phyloP scores from a whole-genome alignment of 192 early-diverging fungal species.

The Linnemannia elongata region DNA sequence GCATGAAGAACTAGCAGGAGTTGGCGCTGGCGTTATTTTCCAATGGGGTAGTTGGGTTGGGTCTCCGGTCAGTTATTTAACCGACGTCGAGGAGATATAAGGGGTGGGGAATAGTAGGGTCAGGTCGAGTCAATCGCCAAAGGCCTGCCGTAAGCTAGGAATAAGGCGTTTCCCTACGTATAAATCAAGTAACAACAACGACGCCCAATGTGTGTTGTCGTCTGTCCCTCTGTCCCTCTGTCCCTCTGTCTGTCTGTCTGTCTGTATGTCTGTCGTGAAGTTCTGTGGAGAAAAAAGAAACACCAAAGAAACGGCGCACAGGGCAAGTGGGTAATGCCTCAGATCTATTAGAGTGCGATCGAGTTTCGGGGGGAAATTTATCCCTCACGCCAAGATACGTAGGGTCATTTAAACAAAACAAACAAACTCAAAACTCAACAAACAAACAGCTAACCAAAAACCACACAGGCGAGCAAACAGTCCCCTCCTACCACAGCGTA shows the following conservation, averaged over 20 bases:
- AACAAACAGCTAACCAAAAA: background rate
- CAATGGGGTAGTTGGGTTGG: background rate
- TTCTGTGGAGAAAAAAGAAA: constrained; percentile 3
- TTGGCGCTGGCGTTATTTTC: background rate
- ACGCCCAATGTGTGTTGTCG: background rate
- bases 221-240: too few relatives aligned
- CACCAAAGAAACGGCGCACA: background rate
- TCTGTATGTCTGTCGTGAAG: background rate
- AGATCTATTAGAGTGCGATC: background rate
- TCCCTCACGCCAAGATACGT: background rate
- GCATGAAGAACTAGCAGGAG: background rate
- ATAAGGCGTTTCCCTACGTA: background rate
- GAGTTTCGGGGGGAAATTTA: background rate
- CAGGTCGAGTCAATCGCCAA: background rate
- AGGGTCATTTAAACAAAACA: background rate
- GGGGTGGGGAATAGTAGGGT: background rate
- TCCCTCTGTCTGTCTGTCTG: too few relatives aligned
- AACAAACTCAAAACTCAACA: background rate
- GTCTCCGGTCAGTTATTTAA: background rate
- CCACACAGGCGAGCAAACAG: background rate
- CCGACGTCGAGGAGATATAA: background rate
- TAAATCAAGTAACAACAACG: too few relatives aligned
- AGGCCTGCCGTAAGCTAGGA: background rate
- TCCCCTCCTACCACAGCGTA: background rate
- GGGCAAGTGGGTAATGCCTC: background rate